Evolutionary conservation across 176 grass and related monocot species (phyloP).

Genomic region (Aegilops bicornis): DNA sequence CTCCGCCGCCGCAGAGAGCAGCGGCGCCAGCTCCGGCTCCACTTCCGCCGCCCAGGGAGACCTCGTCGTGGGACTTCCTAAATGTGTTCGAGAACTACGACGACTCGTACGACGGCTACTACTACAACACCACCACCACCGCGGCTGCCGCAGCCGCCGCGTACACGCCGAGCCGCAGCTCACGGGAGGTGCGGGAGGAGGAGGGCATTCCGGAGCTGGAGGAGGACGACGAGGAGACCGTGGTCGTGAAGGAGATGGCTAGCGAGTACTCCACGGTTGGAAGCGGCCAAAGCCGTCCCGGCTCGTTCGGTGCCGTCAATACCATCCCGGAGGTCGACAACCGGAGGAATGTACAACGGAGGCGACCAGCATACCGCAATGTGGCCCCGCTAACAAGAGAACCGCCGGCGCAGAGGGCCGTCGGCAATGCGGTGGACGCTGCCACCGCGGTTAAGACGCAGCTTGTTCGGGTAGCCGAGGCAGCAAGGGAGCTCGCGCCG

Average conservation of each 20-base stretch:
- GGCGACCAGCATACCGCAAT: slow-evolving; percentile 6
- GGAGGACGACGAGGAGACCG: slow-evolving; percentile 47
- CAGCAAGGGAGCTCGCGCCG: slow-evolving; percentile 44
- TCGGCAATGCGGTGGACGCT: slow-evolving; percentile 28
- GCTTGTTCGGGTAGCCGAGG: slow-evolving; percentile 57
- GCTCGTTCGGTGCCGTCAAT: slow-evolving; percentile 23
- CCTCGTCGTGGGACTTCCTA: slow-evolving; percentile 86
- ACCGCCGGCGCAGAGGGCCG: neutral
- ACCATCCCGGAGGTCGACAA: slow-evolving; percentile 10
- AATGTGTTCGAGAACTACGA: slow-evolving; percentile 73
- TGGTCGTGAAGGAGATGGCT: slow-evolving; percentile 51
- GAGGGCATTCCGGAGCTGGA: slow-evolving; percentile 96
- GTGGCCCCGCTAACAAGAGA: neutral
- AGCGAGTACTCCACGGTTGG: slow-evolving; percentile 14
- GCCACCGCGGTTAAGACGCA: slow-evolving; percentile 59
- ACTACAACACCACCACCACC: slow-evolving; percentile 4
- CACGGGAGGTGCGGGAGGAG: slow-evolving; percentile 86
- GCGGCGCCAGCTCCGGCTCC: slow-evolving; percentile 28
- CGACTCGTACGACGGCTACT: slow-evolving; percentile 44
- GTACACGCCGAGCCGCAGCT: slow-evolving; percentile 82
- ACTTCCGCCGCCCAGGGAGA: slow-evolving; percentile 63
- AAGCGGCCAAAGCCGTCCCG: slow-evolving; percentile 16
- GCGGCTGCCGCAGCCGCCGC: neutral
- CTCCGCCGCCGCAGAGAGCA: neutral
- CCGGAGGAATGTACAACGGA: slow-evolving; percentile 20